phyloP scores from a whole-genome alignment of 441 rosid genomes.

The Populus hybrid region DNA sequence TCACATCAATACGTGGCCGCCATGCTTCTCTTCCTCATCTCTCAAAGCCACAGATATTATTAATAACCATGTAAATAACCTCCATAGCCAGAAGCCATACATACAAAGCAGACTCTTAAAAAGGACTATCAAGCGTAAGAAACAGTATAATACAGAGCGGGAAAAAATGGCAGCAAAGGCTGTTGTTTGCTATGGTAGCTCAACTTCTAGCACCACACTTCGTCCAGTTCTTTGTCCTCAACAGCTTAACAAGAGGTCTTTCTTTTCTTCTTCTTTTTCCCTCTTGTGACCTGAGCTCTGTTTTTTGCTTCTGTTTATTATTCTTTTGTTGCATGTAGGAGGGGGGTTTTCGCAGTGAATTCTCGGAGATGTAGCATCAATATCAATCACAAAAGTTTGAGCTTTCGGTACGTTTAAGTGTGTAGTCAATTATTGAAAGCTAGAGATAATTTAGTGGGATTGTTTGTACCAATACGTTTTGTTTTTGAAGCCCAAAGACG shows the following conservation, averaged over 20 bases:
- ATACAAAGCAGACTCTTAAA: background rate
- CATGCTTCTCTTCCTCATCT: slow-evolving; percentile 14
- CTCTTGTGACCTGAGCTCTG: background rate
- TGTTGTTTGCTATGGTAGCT: slow-evolving; percentile 27
- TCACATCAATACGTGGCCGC: slow-evolving; percentile 29
- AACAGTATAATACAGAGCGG: background rate
- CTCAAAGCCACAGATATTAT: slow-evolving; percentile 8
- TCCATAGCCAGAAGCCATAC: background rate
- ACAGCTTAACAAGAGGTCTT: slow-evolving; percentile 27
- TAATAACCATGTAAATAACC: background rate
- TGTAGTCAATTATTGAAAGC: background rate
- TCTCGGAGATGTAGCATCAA: slow-evolving; percentile 9
- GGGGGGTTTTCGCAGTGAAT: slow-evolving; percentile 5
- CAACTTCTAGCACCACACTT: slow-evolving; percentile 24
- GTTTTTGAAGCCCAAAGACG: slow-evolving; percentile 40
- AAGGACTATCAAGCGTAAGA: background rate
- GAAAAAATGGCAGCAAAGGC: slow-evolving; percentile 41
- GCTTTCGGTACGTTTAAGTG: slow-evolving; percentile 25
- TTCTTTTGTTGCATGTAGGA: slow-evolving; percentile 16
- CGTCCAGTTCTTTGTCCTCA: slow-evolving; percentile 28
- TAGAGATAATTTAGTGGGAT: background rate
- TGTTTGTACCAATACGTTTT: background rate
- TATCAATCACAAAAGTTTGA: slow-evolving; percentile 8
- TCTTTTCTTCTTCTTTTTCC: background rate
- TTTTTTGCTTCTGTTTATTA: background rate